Base-by-base conservation (phyloP, 768 basidiomycete genomes). In the Auriscalpium vulgare region DNA sequence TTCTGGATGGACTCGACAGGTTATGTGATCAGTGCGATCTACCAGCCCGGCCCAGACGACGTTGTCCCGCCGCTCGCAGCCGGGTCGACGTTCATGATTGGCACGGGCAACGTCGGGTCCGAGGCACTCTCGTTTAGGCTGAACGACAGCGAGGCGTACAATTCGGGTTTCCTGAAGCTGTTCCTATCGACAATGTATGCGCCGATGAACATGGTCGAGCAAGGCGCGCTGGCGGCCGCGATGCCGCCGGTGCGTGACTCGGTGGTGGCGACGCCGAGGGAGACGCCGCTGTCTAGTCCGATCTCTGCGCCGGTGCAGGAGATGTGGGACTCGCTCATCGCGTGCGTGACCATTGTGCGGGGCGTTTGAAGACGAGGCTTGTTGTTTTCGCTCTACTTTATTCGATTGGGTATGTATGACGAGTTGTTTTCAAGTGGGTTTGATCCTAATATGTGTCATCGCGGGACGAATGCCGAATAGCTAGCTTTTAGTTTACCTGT, bases 1-100 rank as follows among this genome's bases (percentile, higher is more conserved):
- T 75, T 76, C 1, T 82, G 79, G 64, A 79, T 85, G 79, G 81
- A 84, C 62, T 76, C 80, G 2, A 75, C 73, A 53, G 77, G 72
- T 43, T 78, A 82, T 56, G 74, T 72, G 51, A 80, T 81, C 58
- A 77, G 75, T 54, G 72, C 81, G 54, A 66, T 83, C n/a, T 81
- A 82, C 65, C 77, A 78, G 49, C 78, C 83, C 6, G 73, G 71
- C 47, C 68, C 72, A 10, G 67, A 69, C 37, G 50, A 63, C 19
- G 50, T 65, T 16, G 45, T 52, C n/a, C 70, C 82, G 8, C 81
- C 81, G 14, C 73, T 84, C 44, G 73, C 67, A 8, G 71, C 69
- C 40, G 71, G 70, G 37, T 79, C 44, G 67, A 76, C 62, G 71
- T 78, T 60, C 71, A 62, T 65, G 50, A 67, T 70, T 40, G 69